Evolutionary conservation across 148 eudicot genomes (phyloP), one percentile per base, ranked within the genome.

Genomic region (Rhododendron williamsianum): DNA sequence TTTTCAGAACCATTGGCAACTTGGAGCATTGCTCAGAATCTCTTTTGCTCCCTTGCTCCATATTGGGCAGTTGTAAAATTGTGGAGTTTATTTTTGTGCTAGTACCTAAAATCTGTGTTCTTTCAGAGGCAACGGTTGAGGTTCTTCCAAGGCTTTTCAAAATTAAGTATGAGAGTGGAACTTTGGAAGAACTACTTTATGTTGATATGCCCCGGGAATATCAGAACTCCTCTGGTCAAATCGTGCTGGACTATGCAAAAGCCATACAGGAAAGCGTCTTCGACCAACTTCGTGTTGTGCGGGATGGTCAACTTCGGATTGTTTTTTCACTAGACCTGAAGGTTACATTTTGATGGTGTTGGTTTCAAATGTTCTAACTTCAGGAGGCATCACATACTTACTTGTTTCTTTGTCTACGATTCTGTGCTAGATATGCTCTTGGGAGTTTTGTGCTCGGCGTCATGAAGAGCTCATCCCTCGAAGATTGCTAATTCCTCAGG

Each of bases 401-500:
- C 49, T 82, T 74, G 23, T 9, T 80, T 76, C 85, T 51, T 73
- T 83, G 80, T 49, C 46, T 46, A 6, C 15, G 54, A 2, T 56
- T 41, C 49, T 43, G 78, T 85, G 33, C 72, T 84, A 96, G 99
- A 96, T 96, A 89, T 94, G 95, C 89, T 96, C 98, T 13, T 96
- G 99, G 99, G 99, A 96, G 81, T 96, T 96, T 89, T 96, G 99
- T 90, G 99, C 98, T 25, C 90, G 95, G 77, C 95, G 96, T 69
- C 99, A 96, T 85, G 99, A 96, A 87, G 99, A 96, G 90, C 94
- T 95, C 65, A 94, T 96, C 82, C 96, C 99, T 86, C 91, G 99
- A 71, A 92, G 97, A 86, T 90, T 93, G 87, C 80, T 96, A 83
- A 92, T 93, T 82, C 99, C 99, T 18, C 99, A 96, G 98, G 99